Evolutionary conservation across 163 green algal genomes (phyloP), one percentile per base, ranked within the genome.

Genomic region (Trebouxia gelatinosa): DNA sequence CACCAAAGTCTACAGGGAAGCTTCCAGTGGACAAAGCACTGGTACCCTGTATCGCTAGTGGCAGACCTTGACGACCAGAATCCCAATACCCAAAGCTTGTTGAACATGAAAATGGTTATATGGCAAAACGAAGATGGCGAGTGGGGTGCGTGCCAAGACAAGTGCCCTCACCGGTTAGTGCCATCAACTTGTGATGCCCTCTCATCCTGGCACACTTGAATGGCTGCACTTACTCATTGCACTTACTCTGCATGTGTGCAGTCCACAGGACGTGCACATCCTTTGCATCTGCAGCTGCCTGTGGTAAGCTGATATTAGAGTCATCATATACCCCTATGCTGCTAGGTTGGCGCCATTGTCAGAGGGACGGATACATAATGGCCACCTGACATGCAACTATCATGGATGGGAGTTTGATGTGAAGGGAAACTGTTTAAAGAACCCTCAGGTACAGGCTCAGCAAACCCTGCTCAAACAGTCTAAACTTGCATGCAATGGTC

Each of bases 361-460:
- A 50, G 85, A 87, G 43, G 85, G 85, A 0, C 70, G 82, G 0
- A 43, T 87, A 19, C 80, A 84, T 26, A 70, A 84, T 43, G 85
- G 80, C 43, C 58, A 83, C n/a, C 71, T 89, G 31, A 37, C 78
- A 58, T 89, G 85, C 80, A 65, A 71, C 29, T 89, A 89, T 48
- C 84, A 89, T 67, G 85, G 85, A 64, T 89, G 84, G 84, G 64
- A 75, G 21, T 89, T 89, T 77, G 68, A 86, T 40, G 32, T 71
- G 9, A 23, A 74, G 32, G 84, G 84, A 31, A 50, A 9, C 2
- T 88, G 84, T 59, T 76, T 77, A 7, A 34, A 75, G 6, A 86
- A 86, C 59, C 84, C 84, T 19, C 84, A 88, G 75, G 81, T 82
- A n/a, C n/a, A n/a, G n/a, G n/a, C n/a, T n/a, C n/a, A n/a, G n/a